Evolutionary conservation across 2,329 filamentous ascomycete species (phyloP).

Genomic region (Nemania serpens): DNA sequence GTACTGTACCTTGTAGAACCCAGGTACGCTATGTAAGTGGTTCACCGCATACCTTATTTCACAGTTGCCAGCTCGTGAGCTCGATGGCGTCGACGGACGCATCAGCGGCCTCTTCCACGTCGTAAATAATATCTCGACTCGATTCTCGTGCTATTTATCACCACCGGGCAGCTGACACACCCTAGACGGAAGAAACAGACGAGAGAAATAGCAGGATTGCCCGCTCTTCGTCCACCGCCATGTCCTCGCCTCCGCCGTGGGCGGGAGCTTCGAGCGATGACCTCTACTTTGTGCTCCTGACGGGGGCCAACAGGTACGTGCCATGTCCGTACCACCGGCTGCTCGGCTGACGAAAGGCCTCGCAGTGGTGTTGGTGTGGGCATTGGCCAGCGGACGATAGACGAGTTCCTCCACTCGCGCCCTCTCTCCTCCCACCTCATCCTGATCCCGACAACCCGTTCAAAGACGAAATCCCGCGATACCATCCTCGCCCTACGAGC

Average conservation of each 20-base stretch:
- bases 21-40: too few species aligned
- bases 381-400: slow-evolving; percentile 82
- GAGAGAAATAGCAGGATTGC: too few species aligned
- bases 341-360: slow-evolving; percentile 7
- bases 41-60: too few species aligned
- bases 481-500: slow-evolving; percentile 68
- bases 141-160: too few species aligned
- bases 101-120: too few species aligned
- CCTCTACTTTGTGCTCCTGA: slow-evolving; percentile 41
- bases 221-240: too few species aligned
- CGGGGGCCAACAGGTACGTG: slow-evolving; percentile 43
- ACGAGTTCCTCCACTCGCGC: slow-evolving; percentile 79
- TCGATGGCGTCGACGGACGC: too few species aligned
- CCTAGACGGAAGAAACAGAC: too few species aligned
- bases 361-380: slow-evolving; percentile 83
- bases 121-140: too few species aligned
- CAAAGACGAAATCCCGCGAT: slow-evolving; percentile 71
- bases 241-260: slow-evolving; percentile 38
- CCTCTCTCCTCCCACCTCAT: slow-evolving; percentile 71
- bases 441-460: slow-evolving; percentile 83
- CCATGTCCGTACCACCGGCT: not conserved
- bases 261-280: slow-evolving; percentile 39
- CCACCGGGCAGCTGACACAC: too few species aligned
- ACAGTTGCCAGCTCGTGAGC: too few species aligned
- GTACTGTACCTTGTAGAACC: too few species aligned